Base-by-base conservation (phyloP, 768 basidiomycete genomes). In the Rhodotorula diobovata region DNA sequence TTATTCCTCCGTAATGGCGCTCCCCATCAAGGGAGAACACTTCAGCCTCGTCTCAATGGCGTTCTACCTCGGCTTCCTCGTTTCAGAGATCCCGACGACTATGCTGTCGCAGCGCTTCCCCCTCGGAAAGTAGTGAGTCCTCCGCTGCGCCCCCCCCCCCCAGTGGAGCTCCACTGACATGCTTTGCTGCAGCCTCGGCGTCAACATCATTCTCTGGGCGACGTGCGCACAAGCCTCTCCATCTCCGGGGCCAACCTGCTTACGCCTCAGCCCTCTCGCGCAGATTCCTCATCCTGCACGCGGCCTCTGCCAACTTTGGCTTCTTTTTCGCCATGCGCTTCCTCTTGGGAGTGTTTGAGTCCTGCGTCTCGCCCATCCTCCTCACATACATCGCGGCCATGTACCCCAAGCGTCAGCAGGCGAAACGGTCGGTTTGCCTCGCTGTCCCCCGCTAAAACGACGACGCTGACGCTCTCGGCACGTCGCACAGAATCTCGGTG, bases 321-420 rank as follows among this genome's bases (percentile, higher is more conserved):
- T 84, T 84, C 2, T 88, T 88, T 80, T 88, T 88, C 76, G 84
- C 83, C 28, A 81, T 87, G 23, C 84, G 87, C 0, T 85, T 88
- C 77, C 80, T 88, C 23, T 81, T 88, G 30, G 87, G 73, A 15
- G 48, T 56, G 0, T 64, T 65, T 30, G 73, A 89, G 78, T 84
- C 83, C 71, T 87, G 87, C 75, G 87, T 88, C 23, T 84, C 86
- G 10, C 87, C 87, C 0, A 58, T 37, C 35, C 45, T 32, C 45
- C 53, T 50, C 48, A 12, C 48, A 9, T 25, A 25, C 6, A 23
- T 50, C 25, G 25, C 23, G 2, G 48, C 6, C 25, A 50, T 50
- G 48, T 50, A 50, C 48, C 48, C 48, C 11, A 50, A 50, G 48
- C 23, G 11, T 1, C 48, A 50, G 48, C 48, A 50, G 48, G 48